Base-by-base conservation (phyloP, 805 yeast species). In the Blastobotrys robertii region DNA sequence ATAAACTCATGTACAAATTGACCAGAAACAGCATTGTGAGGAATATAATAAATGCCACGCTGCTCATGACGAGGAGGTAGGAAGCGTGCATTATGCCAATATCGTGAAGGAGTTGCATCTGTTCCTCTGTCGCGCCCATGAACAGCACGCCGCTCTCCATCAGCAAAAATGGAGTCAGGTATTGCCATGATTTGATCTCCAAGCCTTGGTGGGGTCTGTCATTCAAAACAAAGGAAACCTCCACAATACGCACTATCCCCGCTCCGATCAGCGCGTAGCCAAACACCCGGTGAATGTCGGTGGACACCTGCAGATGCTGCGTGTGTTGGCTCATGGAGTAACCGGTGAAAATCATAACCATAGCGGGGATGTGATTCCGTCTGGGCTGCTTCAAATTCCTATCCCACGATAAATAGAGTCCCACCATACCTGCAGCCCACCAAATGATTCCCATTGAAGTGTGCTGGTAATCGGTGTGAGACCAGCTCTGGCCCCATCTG, bases 371-470 rank as follows among this genome's bases (percentile, higher is more conserved):
- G 53, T 79, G 83, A 30, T 82, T 73, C 52, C 96, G 72, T 46
- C 69, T 67, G n/a, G 69, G 68, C 38, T 50, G 53, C 39, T 62
- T 55, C n/a, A 43, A 39, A 29, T 53, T 52, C 37, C 81, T 77
- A 41, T 76, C 75, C 56, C 84, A 67, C 1, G 94, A 74, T 44
- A 88, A 64, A 62, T 74, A 83, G 47, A 90, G 70, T 1, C 97
- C 97, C 19, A 87, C 62, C 50, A 87, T 65, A 6, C 97, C 97
- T 44, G 95, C 94, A 40, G 85, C 76, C 94, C 96, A 87, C 94
- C 97, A 90, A 28, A 90, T 73, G 44, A 90, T 83, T 1, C 97
- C 97, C 95, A 90, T 86, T 14, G 92, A 76, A 0, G 97, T 88
- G 62, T 88, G 97, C 65, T 88, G 96, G 60, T 81, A 85, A 61